These are phyloP conservation scores for Colletotrichum filicis DNA, from an alignment of 2,329 filamentous ascomycete genomes.

Conservation along the genomic window DNA sequence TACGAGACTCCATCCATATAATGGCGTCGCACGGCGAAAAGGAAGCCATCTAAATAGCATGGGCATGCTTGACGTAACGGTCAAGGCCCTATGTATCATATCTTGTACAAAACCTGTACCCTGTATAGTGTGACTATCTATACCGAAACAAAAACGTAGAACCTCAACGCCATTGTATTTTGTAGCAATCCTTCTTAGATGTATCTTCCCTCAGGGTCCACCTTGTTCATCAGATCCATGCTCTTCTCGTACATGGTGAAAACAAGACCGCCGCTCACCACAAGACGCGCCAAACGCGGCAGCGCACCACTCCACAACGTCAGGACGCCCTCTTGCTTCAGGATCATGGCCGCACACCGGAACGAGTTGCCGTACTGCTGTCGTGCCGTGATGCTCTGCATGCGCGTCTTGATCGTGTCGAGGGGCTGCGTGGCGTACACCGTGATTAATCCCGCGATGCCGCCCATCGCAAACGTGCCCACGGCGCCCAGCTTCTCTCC, in stretches of 20 bases:
- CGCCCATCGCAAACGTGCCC: slow-evolving; percentile 92
- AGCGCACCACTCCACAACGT: slow-evolving; percentile 96
- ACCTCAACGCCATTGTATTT: slow-evolving; percentile 18
- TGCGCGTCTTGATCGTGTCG: slow-evolving; percentile 96
- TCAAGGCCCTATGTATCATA: slow-evolving; percentile 27
- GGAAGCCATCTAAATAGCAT: background rate
- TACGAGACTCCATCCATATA: no score
- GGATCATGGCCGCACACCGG: slow-evolving; percentile 83
- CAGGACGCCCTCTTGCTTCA: slow-evolving; percentile 87
- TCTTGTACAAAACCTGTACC: slow-evolving; percentile 36
- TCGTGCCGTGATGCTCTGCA: slow-evolving; percentile 94
- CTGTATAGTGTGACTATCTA: slow-evolving; percentile 35
- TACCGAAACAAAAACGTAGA: slow-evolving; percentile 25
- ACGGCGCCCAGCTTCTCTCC: slow-evolving; percentile 92
- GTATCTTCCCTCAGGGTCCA: slow-evolving; percentile 88
- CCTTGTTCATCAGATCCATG: slow-evolving; percentile 83
- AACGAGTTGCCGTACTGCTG: slow-evolving; percentile 87
- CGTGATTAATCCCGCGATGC: slow-evolving; percentile 88
- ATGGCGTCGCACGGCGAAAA: background rate
- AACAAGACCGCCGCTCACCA: slow-evolving; percentile 94
- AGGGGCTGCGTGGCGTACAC: slow-evolving; percentile 82
- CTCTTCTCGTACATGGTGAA: slow-evolving; percentile 99
- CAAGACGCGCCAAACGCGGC: slow-evolving; percentile 83
- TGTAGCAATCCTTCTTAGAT: slow-evolving; percentile 61
- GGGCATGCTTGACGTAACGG: background rate